Conservation (phyloP, 306 rosid species). For the Arachis stenosperma region DNA sequence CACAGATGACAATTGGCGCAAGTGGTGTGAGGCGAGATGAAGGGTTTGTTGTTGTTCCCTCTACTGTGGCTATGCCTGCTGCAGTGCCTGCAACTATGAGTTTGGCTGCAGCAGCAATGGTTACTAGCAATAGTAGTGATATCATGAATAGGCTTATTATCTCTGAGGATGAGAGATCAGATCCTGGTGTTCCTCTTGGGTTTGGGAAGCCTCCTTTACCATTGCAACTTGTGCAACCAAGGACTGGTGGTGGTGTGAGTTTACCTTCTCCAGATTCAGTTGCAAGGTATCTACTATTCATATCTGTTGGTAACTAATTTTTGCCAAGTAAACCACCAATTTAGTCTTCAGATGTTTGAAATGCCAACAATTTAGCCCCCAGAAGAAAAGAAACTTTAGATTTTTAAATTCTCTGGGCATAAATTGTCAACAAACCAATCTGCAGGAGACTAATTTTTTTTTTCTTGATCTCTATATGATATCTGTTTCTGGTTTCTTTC, state of each 20-base stretch:
- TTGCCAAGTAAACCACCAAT: background rate
- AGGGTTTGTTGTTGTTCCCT: constrained; percentile 39
- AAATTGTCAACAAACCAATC: too few species aligned
- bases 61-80: constrained; percentile 48
- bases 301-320: background rate
- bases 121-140: constrained; percentile 43
- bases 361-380: too few species aligned
- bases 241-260: constrained; percentile 52
- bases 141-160: constrained; percentile 49
- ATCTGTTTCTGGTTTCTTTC: background rate
- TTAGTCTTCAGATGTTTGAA: too few species aligned
- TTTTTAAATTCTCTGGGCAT: too few species aligned
- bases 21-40: constrained; percentile 47
- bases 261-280: constrained; percentile 93
- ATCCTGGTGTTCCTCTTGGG: constrained; percentile 55
- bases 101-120: constrained; percentile 37
- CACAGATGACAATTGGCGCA: constrained; percentile 53
- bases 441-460: too few species aligned
- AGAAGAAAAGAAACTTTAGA: too few species aligned
- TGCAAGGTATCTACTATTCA: constrained; percentile 61
- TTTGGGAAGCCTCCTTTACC: constrained; percentile 85
- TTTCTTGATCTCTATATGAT: background rate
- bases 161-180: constrained; percentile 76
- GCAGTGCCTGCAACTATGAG: constrained; percentile 42
- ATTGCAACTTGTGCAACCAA: constrained; percentile 68